Evolutionary conservation across 73 alveolate species (phyloP).

Genomic region (Paramecium primaurelia): DNA sequence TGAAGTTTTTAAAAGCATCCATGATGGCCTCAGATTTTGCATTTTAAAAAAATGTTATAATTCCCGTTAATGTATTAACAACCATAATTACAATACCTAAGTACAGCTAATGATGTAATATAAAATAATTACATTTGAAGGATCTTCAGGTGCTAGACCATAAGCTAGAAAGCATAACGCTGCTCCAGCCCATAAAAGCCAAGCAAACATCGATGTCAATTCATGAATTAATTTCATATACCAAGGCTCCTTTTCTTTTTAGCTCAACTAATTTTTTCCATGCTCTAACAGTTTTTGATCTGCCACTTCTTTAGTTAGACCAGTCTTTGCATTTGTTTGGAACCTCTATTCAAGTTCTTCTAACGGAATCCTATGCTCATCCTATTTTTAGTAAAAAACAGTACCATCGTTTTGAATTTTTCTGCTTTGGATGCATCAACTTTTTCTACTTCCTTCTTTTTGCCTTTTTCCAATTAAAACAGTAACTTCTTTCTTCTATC

Average conservation of each 20-base stretch:
- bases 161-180: constrained; percentile 82
- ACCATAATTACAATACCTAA: constrained; percentile 82
- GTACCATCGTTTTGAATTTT: constrained; percentile 10
- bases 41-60: constrained; percentile 73
- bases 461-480: not conserved
- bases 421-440: constrained; percentile 45
- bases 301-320: constrained; percentile 48
- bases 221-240: constrained; percentile 71
- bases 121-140: constrained; percentile 63
- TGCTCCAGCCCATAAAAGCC: constrained; percentile 86
- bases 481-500: not conserved
- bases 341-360: constrained; percentile 43
- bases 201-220: constrained; percentile 76
- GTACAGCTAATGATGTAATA: constrained; percentile 56
- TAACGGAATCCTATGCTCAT: constrained; percentile 59
- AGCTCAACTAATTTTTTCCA: constrained; percentile 85
- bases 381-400: not conserved
- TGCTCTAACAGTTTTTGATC: constrained; percentile 54
- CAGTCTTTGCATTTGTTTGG: constrained; percentile 44
- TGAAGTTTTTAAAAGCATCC: constrained; percentile 81
- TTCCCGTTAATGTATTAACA: constrained; percentile 75
- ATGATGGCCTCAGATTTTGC: constrained; percentile 83
- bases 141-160: constrained; percentile 76
- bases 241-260: constrained; percentile 78
- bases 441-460: not conserved